Percentiles rank a stretch among this genome's conserved stretches.
Evolutionary conservation across 768 basidiomycete species (phyloP).

Genomic region (Lactarius sp.): DNA sequence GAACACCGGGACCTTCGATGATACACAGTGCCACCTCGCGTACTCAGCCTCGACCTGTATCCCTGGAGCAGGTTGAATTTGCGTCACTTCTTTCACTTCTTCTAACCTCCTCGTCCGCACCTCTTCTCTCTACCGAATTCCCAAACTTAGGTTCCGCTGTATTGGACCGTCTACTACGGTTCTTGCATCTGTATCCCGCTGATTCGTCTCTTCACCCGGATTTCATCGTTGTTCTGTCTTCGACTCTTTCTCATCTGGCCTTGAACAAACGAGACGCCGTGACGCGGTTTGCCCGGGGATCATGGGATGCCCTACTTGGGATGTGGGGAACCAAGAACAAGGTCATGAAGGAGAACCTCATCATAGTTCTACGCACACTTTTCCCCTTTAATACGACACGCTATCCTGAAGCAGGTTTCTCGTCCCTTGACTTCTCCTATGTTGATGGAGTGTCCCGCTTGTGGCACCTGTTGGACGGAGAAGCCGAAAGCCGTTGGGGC

Average conservation of each 20-base stretch:
- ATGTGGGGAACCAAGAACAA: slow-evolving; percentile 81
- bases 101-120: slow-evolving; percentile 53
- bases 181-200: slow-evolving; percentile 58
- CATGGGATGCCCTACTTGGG: slow-evolving; percentile 60
- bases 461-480: slow-evolving; percentile 53
- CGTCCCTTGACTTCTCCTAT: slow-evolving; percentile 37
- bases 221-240: slow-evolving; percentile 63
- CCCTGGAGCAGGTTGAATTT: slow-evolving; percentile 65
- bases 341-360: slow-evolving; percentile 69
- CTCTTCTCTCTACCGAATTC: slow-evolving; percentile 44
- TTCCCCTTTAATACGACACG: slow-evolving; percentile 61
- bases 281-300: slow-evolving; percentile 50
- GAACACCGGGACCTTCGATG: slow-evolving; percentile 12
- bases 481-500: slow-evolving; percentile 61
- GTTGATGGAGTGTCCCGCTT: slow-evolving; percentile 47
- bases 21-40: slow-evolving; percentile 12
- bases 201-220: slow-evolving; percentile 80
- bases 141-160: slow-evolving; percentile 46
- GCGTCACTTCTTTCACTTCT: slow-evolving; percentile 58
- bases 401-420: slow-evolving; percentile 16
- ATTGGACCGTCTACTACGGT: slow-evolving; percentile 53
- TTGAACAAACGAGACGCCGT: slow-evolving; percentile 65
- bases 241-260: slow-evolving; percentile 68
- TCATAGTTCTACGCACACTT: slow-evolving; percentile 65
- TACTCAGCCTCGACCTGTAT: slow-evolving; percentile 33